phyloP scores from a whole-genome alignment of 2,329 filamentous ascomycete genomes.

The Ilyonectria mors-panacis region DNA sequence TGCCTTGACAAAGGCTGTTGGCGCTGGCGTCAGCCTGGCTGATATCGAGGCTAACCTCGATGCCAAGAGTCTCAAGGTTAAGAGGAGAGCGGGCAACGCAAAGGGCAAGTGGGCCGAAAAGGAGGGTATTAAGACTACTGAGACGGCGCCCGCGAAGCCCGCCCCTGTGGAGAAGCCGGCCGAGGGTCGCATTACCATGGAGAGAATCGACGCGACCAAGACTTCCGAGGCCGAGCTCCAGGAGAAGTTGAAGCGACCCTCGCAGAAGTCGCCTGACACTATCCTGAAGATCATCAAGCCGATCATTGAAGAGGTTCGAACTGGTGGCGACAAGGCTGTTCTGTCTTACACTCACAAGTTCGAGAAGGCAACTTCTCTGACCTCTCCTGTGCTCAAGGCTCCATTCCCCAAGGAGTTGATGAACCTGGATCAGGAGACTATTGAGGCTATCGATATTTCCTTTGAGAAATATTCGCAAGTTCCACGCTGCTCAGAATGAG shows the following conservation, averaged over 20 bases:
- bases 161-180: conserved; percentile 54
- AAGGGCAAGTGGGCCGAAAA: conserved; percentile 94
- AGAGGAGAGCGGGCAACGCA: conserved; percentile 91
- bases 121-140: conserved; percentile 73
- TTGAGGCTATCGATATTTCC: conserved; percentile 91
- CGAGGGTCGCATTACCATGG: conserved; percentile 82
- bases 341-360: conserved; percentile 98
- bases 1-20: conserved; percentile 89
- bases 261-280: conserved; percentile 93
- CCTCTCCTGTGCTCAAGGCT: conserved; percentile 88
- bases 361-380: conserved; percentile 93
- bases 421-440: conserved; percentile 86
- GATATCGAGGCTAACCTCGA: conserved; percentile 95
- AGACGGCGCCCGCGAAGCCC: conserved; percentile 54
- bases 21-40: conserved; percentile 85
- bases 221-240: conserved; percentile 76
- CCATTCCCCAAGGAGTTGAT: conserved; percentile 90
- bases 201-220: conserved; percentile 78
- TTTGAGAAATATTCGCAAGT: conserved; percentile 96
- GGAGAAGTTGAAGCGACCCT: conserved; percentile 86
- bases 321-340: conserved; percentile 88
- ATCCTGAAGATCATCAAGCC: conserved; percentile 93
- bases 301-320: conserved; percentile 90
- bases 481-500: conserved; percentile 93
- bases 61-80: conserved; percentile 95